Evolutionary conservation across 768 basidiomycete species (phyloP).

Genomic region (Gloeophyllum trabeum): DNA sequence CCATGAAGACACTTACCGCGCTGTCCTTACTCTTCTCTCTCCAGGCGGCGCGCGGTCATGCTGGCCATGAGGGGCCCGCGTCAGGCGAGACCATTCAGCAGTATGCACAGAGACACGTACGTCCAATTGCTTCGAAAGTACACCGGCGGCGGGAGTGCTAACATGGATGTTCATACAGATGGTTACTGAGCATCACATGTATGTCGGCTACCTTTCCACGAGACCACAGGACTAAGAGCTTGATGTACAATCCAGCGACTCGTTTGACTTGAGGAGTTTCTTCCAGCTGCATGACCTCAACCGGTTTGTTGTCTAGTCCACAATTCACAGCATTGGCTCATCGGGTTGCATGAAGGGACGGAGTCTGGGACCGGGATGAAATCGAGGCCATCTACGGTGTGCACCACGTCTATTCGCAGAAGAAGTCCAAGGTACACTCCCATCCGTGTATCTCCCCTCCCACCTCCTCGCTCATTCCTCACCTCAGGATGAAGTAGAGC

Average conservation of each 20-base stretch:
- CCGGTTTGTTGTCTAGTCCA: constrained; percentile 34
- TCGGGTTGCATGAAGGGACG: constrained; percentile 39
- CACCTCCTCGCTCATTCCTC: neutral
- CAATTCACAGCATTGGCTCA: neutral
- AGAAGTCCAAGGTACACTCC: constrained; percentile 54
- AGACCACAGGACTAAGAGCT: neutral
- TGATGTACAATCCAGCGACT: constrained; percentile 39
- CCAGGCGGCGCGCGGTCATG: constrained; percentile 34
- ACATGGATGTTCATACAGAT: constrained; percentile 56
- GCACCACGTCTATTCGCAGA: constrained; percentile 82
- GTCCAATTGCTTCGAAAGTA: constrained; percentile 19
- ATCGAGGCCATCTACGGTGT: constrained; percentile 96
- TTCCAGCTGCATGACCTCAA: constrained; percentile 94
- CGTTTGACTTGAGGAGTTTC: constrained; percentile 80
- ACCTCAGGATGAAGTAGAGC: constrained; percentile 58
- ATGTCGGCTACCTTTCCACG: constrained; percentile 7
- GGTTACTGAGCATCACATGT: constrained; percentile 86
- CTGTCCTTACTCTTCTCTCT: constrained; percentile 15
- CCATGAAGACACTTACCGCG: neutral
- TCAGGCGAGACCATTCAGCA: constrained; percentile 58
- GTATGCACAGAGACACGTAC: constrained; percentile 87
- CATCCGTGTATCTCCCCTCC: neutral
- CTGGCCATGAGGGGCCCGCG: constrained; percentile 43
- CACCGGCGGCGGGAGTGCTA: neutral
- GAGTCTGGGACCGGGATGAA: constrained; percentile 74